Percentiles rank a stretch among this genome's conserved stretches.
These are phyloP conservation scores for Scutellaria barbata DNA, from an alignment of 257 asterid genomes.

Conservation along the genomic window DNA sequence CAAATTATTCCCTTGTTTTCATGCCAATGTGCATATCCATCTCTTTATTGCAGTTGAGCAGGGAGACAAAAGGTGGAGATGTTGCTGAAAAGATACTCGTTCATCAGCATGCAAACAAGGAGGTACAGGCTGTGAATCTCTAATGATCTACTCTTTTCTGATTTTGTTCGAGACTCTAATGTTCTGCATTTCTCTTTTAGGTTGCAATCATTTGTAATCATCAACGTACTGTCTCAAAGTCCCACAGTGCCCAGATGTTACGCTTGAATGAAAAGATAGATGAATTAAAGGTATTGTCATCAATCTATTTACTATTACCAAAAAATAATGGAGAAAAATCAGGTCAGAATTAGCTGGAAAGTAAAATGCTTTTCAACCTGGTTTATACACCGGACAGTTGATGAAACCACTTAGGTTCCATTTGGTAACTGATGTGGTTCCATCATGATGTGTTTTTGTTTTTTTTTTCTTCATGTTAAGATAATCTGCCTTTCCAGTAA, in stretches of 20 bases:
- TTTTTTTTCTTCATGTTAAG: background rate
- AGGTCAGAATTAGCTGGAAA: background rate
- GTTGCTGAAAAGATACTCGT: conserved; percentile 66
- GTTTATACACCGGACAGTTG: background rate
- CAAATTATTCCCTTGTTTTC: background rate
- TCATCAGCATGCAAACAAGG: conserved; percentile 86
- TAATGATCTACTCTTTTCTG: conserved; percentile 2
- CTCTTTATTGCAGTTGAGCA: conserved; percentile 63
- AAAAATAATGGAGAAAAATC: background rate
- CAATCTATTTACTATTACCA: conserved; percentile 2
- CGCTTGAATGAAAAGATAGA: conserved; percentile 84
- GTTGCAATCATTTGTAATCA: conserved; percentile 99
- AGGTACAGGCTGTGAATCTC: conserved; percentile 55
- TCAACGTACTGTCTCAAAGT: conserved; percentile 87
- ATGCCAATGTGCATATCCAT: conserved; percentile 2
- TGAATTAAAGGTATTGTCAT: conserved; percentile 70
- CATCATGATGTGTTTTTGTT: background rate
- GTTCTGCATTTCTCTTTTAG: conserved; percentile 47
- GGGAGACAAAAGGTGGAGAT: conserved; percentile 65
- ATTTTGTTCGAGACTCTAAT: background rate
- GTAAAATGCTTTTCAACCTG: background rate
- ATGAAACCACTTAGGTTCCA: conserved; percentile 13
- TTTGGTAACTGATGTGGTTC: conserved; percentile 6
- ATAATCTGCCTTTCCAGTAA: background rate
- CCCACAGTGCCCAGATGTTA: conserved; percentile 81